These are phyloP conservation scores for Phaffomyces opuntiae DNA, from an alignment of 805 yeast genomes.

Conservation along the genomic window DNA sequence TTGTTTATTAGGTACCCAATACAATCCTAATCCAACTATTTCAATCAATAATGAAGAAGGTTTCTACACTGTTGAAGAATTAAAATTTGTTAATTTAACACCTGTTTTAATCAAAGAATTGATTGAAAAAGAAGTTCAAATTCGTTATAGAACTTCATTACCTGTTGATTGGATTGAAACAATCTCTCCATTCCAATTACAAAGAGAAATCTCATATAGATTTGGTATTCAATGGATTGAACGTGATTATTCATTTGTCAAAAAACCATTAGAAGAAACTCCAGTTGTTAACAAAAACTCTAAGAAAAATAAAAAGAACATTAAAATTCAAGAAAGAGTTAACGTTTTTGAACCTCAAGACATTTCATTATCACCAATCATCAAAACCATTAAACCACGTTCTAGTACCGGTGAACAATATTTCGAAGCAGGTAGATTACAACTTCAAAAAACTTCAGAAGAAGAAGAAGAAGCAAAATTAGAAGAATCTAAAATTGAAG, in stretches of 20 bases:
- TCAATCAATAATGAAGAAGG: conserved; percentile 31
- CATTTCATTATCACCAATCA: conserved; percentile 66
- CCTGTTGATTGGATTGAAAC: conserved; percentile 40
- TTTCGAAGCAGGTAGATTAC: conserved; percentile 50
- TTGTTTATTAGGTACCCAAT: conserved; percentile 49
- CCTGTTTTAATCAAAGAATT: conserved; percentile 36
- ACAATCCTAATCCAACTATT: conserved; percentile 35
- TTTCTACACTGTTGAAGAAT: conserved; percentile 36
- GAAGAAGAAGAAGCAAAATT: conserved; percentile 5
- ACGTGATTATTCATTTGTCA: conserved; percentile 30
- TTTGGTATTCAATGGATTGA: conserved; percentile 82
- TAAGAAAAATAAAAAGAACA: too few species aligned
- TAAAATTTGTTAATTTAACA: conserved; percentile 38
- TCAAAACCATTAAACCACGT: conserved; percentile 63
- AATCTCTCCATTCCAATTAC: conserved; percentile 35
- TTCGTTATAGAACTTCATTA: conserved; percentile 59
- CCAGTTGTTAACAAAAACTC: neutral
- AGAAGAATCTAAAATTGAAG: conserved; percentile 38
- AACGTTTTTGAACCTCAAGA: conserved; percentile 54
- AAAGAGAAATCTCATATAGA: conserved; percentile 68
- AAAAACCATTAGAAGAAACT: conserved; percentile 10
- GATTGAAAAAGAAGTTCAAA: conserved; percentile 45
- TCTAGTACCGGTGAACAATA: conserved; percentile 70
- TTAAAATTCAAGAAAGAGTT: conserved; percentile 5
- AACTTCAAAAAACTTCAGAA: conserved; percentile 6